phyloP scores from a whole-genome alignment of 2,329 filamentous ascomycete genomes.

The Sporothrix pallida region DNA sequence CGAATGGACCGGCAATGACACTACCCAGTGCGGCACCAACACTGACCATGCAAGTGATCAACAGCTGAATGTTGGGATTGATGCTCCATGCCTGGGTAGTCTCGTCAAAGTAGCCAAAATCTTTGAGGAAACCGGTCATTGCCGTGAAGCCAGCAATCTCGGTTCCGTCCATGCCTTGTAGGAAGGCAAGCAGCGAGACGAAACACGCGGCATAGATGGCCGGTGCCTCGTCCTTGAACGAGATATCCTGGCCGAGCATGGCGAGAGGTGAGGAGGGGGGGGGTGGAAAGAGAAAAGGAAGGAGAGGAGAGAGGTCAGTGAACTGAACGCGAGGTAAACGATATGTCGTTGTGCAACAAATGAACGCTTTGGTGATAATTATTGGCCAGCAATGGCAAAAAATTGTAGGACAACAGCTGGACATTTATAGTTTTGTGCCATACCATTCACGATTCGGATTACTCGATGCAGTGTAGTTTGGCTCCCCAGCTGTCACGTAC shows the following conservation, averaged over 20 bases:
- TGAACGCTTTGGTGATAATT: not conserved
- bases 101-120: conserved; percentile 5
- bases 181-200: not conserved
- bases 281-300: not conserved
- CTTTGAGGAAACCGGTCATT: not conserved
- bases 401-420: not conserved
- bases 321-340: not conserved
- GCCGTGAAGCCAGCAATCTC: not conserved
- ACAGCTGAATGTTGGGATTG: not conserved
- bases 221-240: not conserved
- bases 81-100: not conserved
- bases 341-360: too few species aligned
- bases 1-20: not conserved
- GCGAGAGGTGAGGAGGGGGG: not conserved
- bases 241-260: not conserved
- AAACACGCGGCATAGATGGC: not conserved
- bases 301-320: not conserved
- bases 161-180: not conserved
- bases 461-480: not conserved
- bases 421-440: not conserved
- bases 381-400: not conserved
- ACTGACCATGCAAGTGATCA: not conserved
- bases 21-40: not conserved
- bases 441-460: not conserved
- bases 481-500: too few species aligned